Evolutionary conservation across 768 basidiomycete genomes (phyloP).

Genomic region (Sutorius australiensis): DNA sequence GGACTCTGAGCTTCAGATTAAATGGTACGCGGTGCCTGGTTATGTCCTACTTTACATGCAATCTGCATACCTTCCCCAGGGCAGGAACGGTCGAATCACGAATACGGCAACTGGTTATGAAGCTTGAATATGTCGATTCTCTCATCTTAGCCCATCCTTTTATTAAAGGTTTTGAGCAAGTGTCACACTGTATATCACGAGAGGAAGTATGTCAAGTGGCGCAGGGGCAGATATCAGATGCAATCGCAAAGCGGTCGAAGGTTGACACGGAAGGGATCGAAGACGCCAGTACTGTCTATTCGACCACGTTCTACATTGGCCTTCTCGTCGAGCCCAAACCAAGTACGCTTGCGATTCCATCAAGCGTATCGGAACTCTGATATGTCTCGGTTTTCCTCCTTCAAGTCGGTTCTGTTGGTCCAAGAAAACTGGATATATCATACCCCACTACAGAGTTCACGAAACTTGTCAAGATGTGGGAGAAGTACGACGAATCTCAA

Average conservation of each 20-base stretch:
- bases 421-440: conserved; percentile 89
- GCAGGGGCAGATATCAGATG: conserved; percentile 79
- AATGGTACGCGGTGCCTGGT: conserved; percentile 63
- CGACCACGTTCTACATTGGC: conserved; percentile 98
- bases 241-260: conserved; percentile 66
- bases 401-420: conserved; percentile 71
- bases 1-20: conserved; percentile 78
- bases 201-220: conserved; percentile 87
- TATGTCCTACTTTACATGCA: neutral
- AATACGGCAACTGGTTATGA: conserved; percentile 94
- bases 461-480: conserved; percentile 93
- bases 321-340: conserved; percentile 88
- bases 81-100: conserved; percentile 98
- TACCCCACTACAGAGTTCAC: conserved; percentile 96
- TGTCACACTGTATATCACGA: conserved; percentile 76
- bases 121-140: conserved; percentile 93
- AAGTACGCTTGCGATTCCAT: conserved; percentile 49
- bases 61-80: conserved; percentile 37
- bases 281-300: conserved; percentile 75
- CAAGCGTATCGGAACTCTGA: conserved; percentile 17
- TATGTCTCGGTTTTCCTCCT: conserved; percentile 7
- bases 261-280: conserved; percentile 77
- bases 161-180: conserved; percentile 89
- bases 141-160: conserved; percentile 92
- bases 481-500: conserved; percentile 82